Base-by-base conservation (phyloP, 2,329 filamentous ascomycete genomes). In the Aspergillus carbonarius region DNA sequence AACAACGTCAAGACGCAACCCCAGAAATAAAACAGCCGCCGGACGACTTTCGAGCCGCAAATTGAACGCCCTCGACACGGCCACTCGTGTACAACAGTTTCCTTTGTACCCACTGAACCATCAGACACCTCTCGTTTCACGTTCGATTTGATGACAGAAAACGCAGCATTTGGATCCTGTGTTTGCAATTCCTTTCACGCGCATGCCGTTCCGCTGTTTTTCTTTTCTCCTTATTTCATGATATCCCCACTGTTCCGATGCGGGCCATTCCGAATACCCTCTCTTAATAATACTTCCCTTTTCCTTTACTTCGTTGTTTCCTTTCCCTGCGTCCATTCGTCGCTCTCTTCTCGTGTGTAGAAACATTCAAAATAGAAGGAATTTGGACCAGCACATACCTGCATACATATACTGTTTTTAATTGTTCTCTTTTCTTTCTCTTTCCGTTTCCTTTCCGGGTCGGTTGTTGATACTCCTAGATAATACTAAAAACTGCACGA, bases 1-100 rank as follows among this genome's bases (percentile, higher is more conserved):
- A 91, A 91, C 79, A 93, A 92, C 72, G 88, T 93, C 78, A 93
- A 93, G 80, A 78, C 77, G 30, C 76, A 73, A 58, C 74, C 78
- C 30, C 67, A 72, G 62, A 77, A 76, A 72, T 76, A 73, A 69
- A 63, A 48, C 52, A 47, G 37, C 48, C 47, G 48, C 59, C 59
- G 57, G 25, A 37, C 53, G 35, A 56, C 37, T 34, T 23, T 37
- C 25, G 40, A 44, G 27, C 27, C 50, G 25, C 51, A 20, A 27
- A 18, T 40, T 37, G 51, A 30, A 25, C 18, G 15, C 40, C 25
- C 25, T 25, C 18, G 17, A 12, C 18, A 34, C 55, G 27, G 34
- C 39, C 54, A 55, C 66, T 72, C 64, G 62, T 75, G 72, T 74
- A 75, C 60, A 74, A 74, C 68, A 72, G 57, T 63, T 63, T 62